Percentiles rank a stretch among this genome's conserved stretches.
Conservation (phyloP, 768 basidiomycete genomes). For the Tubosaeta sp. region DNA sequence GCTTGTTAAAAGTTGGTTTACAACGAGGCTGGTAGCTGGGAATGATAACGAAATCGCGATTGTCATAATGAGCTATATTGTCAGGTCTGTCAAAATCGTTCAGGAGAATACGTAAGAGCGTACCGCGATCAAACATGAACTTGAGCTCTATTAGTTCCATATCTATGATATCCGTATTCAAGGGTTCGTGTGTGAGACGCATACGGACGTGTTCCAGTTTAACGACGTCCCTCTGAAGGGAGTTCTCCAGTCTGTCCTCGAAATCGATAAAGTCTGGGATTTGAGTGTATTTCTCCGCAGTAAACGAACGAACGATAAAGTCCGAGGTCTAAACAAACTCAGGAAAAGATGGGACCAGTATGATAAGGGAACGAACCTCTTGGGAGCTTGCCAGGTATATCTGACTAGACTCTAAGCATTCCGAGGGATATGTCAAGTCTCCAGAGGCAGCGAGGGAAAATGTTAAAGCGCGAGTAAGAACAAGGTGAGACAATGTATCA, state of each 20-base stretch:
- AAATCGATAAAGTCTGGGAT: slow-evolving; percentile 83
- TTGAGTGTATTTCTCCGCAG: slow-evolving; percentile 81
- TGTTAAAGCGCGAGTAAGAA: slow-evolving; percentile 71
- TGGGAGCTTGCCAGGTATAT: slow-evolving; percentile 78
- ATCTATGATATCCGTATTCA: slow-evolving; percentile 68
- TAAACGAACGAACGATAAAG: slow-evolving; percentile 75
- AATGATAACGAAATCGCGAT: slow-evolving; percentile 78
- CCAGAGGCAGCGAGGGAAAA: slow-evolving; percentile 76
- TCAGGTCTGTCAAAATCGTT: slow-evolving; percentile 3
- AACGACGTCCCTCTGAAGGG: slow-evolving; percentile 76
- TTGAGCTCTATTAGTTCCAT: slow-evolving; percentile 83
- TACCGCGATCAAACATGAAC: slow-evolving; percentile 75
- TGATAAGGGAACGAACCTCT: slow-evolving; percentile 47
- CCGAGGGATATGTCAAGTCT: slow-evolving; percentile 69
- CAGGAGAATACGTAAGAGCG: slow-evolving; percentile 20
- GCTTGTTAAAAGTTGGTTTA: slow-evolving; percentile 52
- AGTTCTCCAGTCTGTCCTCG: slow-evolving; percentile 77
- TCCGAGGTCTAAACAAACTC: slow-evolving; percentile 58
- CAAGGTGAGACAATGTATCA: slow-evolving; percentile 83
- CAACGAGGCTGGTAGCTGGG: slow-evolving; percentile 70
- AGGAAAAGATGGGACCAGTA: slow-evolving; percentile 1
- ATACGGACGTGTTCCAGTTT: slow-evolving; percentile 85
- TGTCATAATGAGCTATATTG: slow-evolving; percentile 70
- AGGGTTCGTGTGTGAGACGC: slow-evolving; percentile 69
- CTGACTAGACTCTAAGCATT: slow-evolving; percentile 75